A percentile compares a stretch with the other conserved stretches of the same genome.
phyloP scores from a whole-genome alignment of 1,284 basidiomycete genomes.

The Fereydounia khargensis region DNA sequence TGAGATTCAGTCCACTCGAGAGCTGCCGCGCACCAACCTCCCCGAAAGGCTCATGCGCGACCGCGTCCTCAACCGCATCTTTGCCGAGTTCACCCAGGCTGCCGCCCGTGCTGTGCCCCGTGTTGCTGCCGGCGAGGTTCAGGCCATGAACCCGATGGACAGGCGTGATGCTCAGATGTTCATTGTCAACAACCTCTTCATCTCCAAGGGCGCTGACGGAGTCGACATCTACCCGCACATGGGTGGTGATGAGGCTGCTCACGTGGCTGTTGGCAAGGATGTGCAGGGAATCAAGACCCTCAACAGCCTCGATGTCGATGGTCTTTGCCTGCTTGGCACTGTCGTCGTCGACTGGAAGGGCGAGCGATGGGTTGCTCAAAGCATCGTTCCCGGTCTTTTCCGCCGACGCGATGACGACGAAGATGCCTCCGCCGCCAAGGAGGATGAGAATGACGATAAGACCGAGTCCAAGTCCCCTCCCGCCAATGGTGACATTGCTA shows the following conservation, averaged over 20 bases:
- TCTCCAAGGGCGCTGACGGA: constrained; percentile 64
- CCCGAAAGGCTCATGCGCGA: constrained; percentile 63
- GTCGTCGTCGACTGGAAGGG: constrained; percentile 65
- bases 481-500: constrained; percentile 62
- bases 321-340: constrained; percentile 56
- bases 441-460: constrained; percentile 76
- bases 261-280: constrained; percentile 64
- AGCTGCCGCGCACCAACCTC: constrained; percentile 61
- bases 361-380: constrained; percentile 65
- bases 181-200: constrained; percentile 64
- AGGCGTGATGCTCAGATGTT: constrained; percentile 63
- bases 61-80: constrained; percentile 62
- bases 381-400: constrained; percentile 64
- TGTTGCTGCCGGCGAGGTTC: constrained; percentile 62
- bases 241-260: constrained; percentile 64
- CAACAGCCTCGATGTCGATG: constrained; percentile 62
- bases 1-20: constrained; percentile 63
- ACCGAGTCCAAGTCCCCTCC: constrained; percentile 71
- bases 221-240: constrained; percentile 63
- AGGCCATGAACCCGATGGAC: constrained; percentile 65
- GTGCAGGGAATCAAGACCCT: constrained; percentile 62
- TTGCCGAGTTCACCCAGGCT: constrained; percentile 63
- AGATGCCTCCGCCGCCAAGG: constrained; percentile 28
- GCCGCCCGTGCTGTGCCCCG: constrained; percentile 62
- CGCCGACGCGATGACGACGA: constrained; percentile 50